Percentiles rank a stretch among this genome's conserved stretches.
These are phyloP conservation scores for Bruguiera gymnorhiza DNA, from an alignment of 345 rosid genomes.

Conservation along the genomic window DNA sequence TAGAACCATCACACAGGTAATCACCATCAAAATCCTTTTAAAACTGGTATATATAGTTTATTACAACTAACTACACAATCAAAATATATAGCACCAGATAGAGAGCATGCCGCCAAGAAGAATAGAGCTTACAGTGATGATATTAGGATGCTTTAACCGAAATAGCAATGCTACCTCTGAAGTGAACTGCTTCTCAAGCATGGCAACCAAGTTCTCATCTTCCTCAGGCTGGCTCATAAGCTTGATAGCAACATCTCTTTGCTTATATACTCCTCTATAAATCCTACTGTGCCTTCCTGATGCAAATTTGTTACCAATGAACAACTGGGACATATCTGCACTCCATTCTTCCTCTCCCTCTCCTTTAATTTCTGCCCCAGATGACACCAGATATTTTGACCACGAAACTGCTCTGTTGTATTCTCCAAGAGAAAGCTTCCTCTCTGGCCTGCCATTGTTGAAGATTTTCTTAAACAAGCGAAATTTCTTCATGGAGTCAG, in stretches of 20 bases:
- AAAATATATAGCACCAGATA: no score
- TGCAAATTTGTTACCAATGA: conserved; percentile 69
- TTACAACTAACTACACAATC: no score
- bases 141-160: conserved; percentile 54
- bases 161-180: conserved; percentile 68
- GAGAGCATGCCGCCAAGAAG: not conserved
- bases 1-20: no score
- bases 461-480: conserved; percentile 55
- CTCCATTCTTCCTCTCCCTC: conserved; percentile 71
- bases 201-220: conserved; percentile 55
- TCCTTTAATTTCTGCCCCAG: conserved; percentile 70
- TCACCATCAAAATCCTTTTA: no score
- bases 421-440: conserved; percentile 65
- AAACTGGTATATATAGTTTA: no score
- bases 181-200: conserved; percentile 65
- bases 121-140: conserved; percentile 54
- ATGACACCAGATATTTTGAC: conserved; percentile 77
- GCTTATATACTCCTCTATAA: conserved; percentile 69
- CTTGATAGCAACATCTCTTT: conserved; percentile 75
- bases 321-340: conserved; percentile 79
- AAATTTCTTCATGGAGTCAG: conserved; percentile 51
- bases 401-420: conserved; percentile 68
- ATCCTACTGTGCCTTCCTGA: conserved; percentile 79
- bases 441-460: conserved; percentile 44
- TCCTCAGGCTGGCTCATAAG: conserved; percentile 74